Conservation (phyloP, 192 early-diverging fungal genomes). For the Borealophlyctis nickersoniae region DNA sequence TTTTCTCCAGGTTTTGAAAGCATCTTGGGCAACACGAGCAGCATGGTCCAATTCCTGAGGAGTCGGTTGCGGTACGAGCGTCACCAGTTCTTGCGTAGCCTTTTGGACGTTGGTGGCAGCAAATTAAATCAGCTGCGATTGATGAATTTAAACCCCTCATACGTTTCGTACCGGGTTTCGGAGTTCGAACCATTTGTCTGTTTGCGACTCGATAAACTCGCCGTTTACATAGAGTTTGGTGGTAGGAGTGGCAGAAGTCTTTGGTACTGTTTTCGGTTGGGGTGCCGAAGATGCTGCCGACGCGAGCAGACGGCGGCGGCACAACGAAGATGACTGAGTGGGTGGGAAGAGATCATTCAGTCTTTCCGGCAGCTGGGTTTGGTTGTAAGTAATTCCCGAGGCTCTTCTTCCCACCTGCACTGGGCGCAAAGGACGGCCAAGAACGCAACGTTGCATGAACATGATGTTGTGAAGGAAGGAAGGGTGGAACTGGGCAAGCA, state of each 20-base stretch:
- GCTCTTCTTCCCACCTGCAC: too few relatives aligned
- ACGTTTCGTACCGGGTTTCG: constrained; percentile 69
- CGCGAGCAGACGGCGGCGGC: too few relatives aligned
- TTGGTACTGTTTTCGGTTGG: background rate
- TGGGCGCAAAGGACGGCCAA: too few relatives aligned
- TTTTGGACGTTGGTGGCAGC: constrained; percentile 54
- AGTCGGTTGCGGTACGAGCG: constrained; percentile 85
- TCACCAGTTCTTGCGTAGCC: constrained; percentile 89
- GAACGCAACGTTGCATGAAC: too few relatives aligned
- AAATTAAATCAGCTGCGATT: background rate
- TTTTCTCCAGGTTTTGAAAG: constrained; percentile 85
- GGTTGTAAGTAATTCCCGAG: too few relatives aligned
- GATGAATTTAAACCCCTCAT: background rate
- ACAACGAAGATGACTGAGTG: too few relatives aligned
- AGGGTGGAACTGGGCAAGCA: too few relatives aligned
- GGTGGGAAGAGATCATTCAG: too few relatives aligned
- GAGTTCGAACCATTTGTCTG: constrained; percentile 83
- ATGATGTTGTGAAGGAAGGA: too few relatives aligned
- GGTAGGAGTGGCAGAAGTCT: background rate
- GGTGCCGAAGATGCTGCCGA: background rate
- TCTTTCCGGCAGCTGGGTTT: too few relatives aligned
- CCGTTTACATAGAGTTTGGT: constrained; percentile 80
- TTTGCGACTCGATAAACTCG: constrained; percentile 84
- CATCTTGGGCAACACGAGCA: constrained; percentile 62
- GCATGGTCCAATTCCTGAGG: constrained; percentile 77